Evolutionary conservation across 139 green algal genomes (phyloP), one percentile per base, ranked within the genome.

Genomic region (Chlorella sp.): DNA sequence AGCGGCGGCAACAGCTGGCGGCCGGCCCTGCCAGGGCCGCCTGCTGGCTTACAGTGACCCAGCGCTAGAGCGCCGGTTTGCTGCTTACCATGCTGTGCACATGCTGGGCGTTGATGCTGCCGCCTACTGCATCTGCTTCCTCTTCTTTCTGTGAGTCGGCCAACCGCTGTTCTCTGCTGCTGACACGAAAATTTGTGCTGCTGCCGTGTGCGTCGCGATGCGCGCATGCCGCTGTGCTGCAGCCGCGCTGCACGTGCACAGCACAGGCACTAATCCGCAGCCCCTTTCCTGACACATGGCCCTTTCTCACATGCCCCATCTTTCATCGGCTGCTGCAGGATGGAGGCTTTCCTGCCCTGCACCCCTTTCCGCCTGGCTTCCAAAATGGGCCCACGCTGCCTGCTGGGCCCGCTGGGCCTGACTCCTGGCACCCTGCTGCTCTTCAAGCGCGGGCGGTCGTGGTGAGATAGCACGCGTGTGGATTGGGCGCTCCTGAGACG

Each of bases 81-180:
- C 41, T 4, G 47, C 26, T 15, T 62, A 63, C 71, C 71, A 78
- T 17, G 71, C 71, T 9, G 25, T 0, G 13, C 71, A 78, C 26
- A 78, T 78, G 71, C 44, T 36, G 28, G 41, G 71, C 0, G 41
- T 57, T 0, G 71, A 78, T 41, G 9, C 13, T 11, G 60, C 15
- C 15, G 71, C 71, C 41, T 78, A 78, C 41, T 0, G 15, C 71
- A 62, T 78, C 71, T 62, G 41, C 41, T 15, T 63, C 3, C 1
- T 15, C 71, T 78, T 62, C 41, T 78, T n/a, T 12, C 60, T 47
- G 71, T 78, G 71, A 28, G 71, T n/a, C n/a, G n/a, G n/a, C n/a
- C n/a, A n/a, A n/a, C n/a, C n/a, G n/a, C n/a, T n/a, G n/a, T n/a
- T n/a, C n/a, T n/a, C n/a, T n/a, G n/a, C n/a, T n/a, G n/a, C n/a